Evolutionary conservation across 768 basidiomycete species (phyloP).

Genomic region (Psilocybe sp.): DNA sequence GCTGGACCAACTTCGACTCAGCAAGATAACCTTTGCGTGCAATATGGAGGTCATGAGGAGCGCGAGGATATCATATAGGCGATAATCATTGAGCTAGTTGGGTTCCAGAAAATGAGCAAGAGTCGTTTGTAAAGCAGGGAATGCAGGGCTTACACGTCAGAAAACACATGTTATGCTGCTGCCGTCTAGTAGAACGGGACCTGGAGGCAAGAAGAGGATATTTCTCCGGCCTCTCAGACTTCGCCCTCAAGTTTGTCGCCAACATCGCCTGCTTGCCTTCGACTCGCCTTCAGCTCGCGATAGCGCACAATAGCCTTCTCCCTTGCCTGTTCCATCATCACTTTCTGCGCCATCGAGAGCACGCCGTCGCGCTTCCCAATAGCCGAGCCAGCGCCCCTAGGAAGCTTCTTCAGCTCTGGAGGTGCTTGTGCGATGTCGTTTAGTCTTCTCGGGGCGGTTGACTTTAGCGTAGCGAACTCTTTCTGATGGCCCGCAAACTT

Average conservation of each 20-base stretch:
- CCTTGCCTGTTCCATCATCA: slow-evolving; percentile 75
- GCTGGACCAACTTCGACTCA: no score
- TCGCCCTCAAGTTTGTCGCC: slow-evolving; percentile 11
- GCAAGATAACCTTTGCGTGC: no score
- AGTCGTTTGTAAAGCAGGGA: no score
- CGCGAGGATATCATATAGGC: no score
- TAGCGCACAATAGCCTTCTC: slow-evolving; percentile 67
- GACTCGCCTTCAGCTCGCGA: slow-evolving; percentile 62
- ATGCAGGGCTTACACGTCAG: no score
- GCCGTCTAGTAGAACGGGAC: no score
- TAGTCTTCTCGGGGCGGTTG: slow-evolving; percentile 60
- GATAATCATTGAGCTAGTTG: no score
- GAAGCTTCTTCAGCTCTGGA: slow-evolving; percentile 55
- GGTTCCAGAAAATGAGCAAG: no score
- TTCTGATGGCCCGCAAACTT: slow-evolving; percentile 28
- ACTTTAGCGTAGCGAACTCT: slow-evolving; percentile 49
- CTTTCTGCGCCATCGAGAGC: slow-evolving; percentile 71
- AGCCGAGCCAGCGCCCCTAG: slow-evolving; percentile 37
- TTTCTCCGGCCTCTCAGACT: no score
- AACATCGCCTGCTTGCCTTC: slow-evolving; percentile 20
- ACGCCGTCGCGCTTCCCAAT: slow-evolving; percentile 36
- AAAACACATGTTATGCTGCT: no score
- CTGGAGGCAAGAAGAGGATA: no score
- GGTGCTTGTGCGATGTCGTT: slow-evolving; percentile 73
- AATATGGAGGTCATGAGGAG: no score